A percentile compares a stretch with the other conserved stretches of the same genome.
Evolutionary conservation across 1,284 basidiomycete genomes (phyloP).

Genomic region (Hortiboletus rubellus): DNA sequence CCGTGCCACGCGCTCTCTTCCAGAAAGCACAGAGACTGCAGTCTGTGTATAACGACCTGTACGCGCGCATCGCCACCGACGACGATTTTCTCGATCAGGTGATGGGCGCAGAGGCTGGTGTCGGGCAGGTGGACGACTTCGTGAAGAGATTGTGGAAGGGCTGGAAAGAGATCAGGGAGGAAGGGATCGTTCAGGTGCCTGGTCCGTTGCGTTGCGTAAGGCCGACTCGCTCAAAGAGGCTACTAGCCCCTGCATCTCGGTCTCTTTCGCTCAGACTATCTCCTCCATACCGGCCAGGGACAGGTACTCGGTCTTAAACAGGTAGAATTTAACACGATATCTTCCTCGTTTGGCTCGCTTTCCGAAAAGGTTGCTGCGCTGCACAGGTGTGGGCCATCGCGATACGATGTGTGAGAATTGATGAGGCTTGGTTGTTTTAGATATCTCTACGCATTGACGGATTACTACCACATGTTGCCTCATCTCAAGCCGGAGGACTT

Average conservation of each 20-base stretch:
- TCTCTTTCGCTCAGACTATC: slow-evolving; percentile 95
- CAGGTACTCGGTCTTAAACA: slow-evolving; percentile 72
- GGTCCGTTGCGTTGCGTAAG: not conserved
- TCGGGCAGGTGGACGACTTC: slow-evolving; percentile 86
- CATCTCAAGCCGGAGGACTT: slow-evolving; percentile 58
- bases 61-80: slow-evolving; percentile 83
- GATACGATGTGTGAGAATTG: not conserved
- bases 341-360: slow-evolving; percentile 85
- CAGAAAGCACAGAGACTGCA: slow-evolving; percentile 69
- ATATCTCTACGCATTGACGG: slow-evolving; percentile 64
- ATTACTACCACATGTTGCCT: slow-evolving; percentile 64
- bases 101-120: slow-evolving; percentile 75
- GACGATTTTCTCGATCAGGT: slow-evolving; percentile 77
- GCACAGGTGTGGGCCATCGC: slow-evolving; percentile 60
- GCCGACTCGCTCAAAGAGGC: slow-evolving; percentile 2
- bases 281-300: slow-evolving; percentile 62
- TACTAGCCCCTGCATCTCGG: slow-evolving; percentile 80
- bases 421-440: slow-evolving; percentile 38
- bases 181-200: slow-evolving; percentile 50
- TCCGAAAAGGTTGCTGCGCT: slow-evolving; percentile 74
- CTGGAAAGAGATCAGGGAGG: slow-evolving; percentile 75
- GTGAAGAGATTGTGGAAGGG: slow-evolving; percentile 83
- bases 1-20: slow-evolving; percentile 80
- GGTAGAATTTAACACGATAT: slow-evolving; percentile 99
- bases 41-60: slow-evolving; percentile 80